Evolutionary conservation across 805 yeast species (phyloP).

Genomic region (Candida multigemmis): DNA sequence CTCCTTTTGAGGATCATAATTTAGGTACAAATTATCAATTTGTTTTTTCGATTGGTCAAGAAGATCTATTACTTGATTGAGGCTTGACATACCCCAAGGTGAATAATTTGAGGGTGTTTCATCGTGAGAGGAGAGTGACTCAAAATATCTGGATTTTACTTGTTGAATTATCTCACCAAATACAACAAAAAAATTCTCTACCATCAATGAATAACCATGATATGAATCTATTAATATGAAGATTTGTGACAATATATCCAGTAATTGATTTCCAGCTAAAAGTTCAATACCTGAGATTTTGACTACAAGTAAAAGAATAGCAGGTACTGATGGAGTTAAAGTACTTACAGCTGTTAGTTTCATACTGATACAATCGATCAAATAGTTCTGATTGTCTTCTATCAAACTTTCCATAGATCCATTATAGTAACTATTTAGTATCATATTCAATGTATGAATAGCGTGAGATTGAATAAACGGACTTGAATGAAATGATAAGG

Average conservation of each 20-base stretch:
- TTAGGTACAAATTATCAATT: conserved; percentile 17
- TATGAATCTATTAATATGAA: conserved; percentile 74
- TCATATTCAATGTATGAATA: conserved; percentile 38
- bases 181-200: conserved; percentile 65
- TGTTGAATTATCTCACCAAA: conserved; percentile 54
- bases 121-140: background rate
- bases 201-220: conserved; percentile 69
- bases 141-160: conserved; percentile 7
- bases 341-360: conserved; percentile 56
- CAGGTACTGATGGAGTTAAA: conserved; percentile 65
- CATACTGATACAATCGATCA: conserved; percentile 70
- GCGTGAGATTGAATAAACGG: conserved; percentile 48
- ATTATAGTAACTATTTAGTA: conserved; percentile 34
- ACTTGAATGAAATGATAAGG: conserved; percentile 46
- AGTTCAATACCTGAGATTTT: conserved; percentile 62
- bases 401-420: conserved; percentile 53
- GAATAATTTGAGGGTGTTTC: conserved; percentile 14
- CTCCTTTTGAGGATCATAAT: conserved; percentile 26
- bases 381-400: conserved; percentile 65
- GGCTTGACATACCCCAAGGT: conserved; percentile 54
- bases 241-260: conserved; percentile 65
- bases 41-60: conserved; percentile 26
- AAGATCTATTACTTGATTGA: conserved; percentile 35
- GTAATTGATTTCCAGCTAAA: conserved; percentile 45
- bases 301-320: conserved; percentile 60